Evolutionary conservation across 2,329 filamentous ascomycete genomes (phyloP).

Genomic region (Phialemonium atrogriseum): DNA sequence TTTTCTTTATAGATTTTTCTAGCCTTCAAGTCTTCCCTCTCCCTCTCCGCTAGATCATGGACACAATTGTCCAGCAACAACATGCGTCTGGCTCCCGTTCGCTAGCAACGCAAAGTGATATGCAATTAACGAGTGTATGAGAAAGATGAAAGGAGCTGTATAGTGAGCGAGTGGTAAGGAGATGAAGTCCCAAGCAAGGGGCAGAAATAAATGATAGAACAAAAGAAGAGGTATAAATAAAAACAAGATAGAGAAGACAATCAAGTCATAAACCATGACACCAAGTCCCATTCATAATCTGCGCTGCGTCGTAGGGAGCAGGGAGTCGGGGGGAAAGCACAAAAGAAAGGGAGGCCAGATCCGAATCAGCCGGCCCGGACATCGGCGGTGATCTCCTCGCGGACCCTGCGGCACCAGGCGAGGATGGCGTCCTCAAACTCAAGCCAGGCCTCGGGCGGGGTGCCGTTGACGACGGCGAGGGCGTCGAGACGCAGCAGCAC

Average conservation of each 20-base stretch:
- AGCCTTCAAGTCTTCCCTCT: background rate
- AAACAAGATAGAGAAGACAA: constrained; percentile 1
- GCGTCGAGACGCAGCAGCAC: constrained; percentile 75
- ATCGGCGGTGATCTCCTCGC: constrained; percentile 75
- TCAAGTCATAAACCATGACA: constrained; percentile 13
- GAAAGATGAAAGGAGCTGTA: background rate
- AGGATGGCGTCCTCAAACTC: constrained; percentile 77
- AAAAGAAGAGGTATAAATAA: background rate
- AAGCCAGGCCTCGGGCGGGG: constrained; percentile 60
- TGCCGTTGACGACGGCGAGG: constrained; percentile 75
- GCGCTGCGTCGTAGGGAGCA: no score
- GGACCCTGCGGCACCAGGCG: constrained; percentile 73
- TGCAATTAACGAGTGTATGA: no score
- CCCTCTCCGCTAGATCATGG: no score
- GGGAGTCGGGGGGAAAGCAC: background rate
- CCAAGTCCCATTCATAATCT: no score
- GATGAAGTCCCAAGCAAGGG: constrained; percentile 2
- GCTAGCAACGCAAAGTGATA: no score
- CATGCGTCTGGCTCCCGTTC: no score
- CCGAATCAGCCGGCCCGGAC: constrained; percentile 18
- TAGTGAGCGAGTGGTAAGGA: constrained; percentile 1
- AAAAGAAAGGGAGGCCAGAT: background rate
- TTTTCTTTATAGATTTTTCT: background rate
- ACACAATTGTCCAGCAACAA: no score
- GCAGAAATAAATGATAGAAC: background rate